Conservation (phyloP, 1,139 yeast species). For the Zygoascus sp. region DNA sequence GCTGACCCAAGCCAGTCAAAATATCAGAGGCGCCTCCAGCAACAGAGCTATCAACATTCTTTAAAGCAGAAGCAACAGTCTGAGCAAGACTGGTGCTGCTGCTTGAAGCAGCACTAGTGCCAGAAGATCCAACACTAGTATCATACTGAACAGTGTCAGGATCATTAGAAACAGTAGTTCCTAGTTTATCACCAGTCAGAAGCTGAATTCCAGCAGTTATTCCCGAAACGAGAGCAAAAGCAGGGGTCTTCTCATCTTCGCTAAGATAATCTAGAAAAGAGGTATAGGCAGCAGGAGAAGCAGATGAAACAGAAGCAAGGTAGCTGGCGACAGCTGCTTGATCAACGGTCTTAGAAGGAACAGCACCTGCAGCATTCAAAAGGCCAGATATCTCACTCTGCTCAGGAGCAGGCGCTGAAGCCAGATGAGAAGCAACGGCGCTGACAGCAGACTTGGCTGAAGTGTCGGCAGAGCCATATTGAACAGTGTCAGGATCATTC, state of each 20-base stretch:
- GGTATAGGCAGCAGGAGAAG: conserved; percentile 1
- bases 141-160: neutral
- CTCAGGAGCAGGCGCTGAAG: neutral
- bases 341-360: neutral
- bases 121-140: neutral
- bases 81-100: too few relatives aligned
- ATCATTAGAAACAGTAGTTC: neutral
- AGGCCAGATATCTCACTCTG: neutral
- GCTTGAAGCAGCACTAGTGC: neutral
- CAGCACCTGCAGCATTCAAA: neutral
- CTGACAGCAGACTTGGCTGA: neutral
- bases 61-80: too few relatives aligned
- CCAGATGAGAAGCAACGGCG: neutral
- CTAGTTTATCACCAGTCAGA: conserved; percentile 4
- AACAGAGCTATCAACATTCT: neutral
- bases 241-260: neutral
- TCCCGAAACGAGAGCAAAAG: conserved; percentile 6
- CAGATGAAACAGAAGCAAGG: neutral
- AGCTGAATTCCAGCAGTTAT: conserved; percentile 6
- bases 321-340: conserved; percentile 1
- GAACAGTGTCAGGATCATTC: conserved; percentile 2
- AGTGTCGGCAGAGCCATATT: conserved; percentile 1
- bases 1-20: too few relatives aligned
- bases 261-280: neutral
- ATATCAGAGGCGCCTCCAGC: neutral